Conservation (phyloP, 139 green algal genomes). For the Trebouxia sp. region DNA sequence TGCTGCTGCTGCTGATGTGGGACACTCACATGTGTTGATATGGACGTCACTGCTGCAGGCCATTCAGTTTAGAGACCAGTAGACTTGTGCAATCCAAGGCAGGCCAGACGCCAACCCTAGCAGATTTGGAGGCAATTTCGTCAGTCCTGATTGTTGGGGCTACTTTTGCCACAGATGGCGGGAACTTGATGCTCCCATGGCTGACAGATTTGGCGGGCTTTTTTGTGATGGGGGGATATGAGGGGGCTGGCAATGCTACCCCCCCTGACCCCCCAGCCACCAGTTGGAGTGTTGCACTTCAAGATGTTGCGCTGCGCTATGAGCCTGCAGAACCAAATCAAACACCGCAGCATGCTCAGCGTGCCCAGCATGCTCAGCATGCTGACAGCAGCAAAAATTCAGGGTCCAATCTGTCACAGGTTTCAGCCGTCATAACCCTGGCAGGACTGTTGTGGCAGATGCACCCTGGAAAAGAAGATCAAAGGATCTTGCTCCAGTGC, state of each 20-base stretch:
- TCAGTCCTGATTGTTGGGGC: background rate
- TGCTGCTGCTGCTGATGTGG: too few relatives aligned
- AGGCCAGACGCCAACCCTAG: background rate
- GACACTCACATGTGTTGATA: too few relatives aligned
- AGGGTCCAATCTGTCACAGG: background rate
- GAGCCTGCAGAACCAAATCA: background rate
- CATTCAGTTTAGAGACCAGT: background rate
- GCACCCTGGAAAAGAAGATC: constrained; percentile 4
- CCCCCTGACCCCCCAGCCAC: background rate
- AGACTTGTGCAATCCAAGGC: background rate
- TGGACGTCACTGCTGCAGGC: too few relatives aligned
- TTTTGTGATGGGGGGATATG: background rate
- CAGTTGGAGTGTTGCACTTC: background rate
- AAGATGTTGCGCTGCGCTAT: constrained; percentile 31
- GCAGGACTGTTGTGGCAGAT: constrained; percentile 6
- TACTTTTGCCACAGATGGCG: constrained; percentile 24
- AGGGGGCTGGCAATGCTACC: background rate
- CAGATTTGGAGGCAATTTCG: background rate
- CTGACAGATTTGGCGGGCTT: constrained; percentile 5
- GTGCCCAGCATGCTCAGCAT: background rate
- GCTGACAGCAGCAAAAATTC: background rate
- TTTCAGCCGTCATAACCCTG: background rate
- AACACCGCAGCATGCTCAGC: background rate
- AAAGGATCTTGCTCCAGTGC: constrained; percentile 6
- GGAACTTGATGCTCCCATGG: constrained; percentile 29